Percentiles rank a stretch among this genome's conserved stretches.
Evolutionary conservation across 176 grass and related monocot genomes (phyloP).

Genomic region (Tillandsia fasciculata): DNA sequence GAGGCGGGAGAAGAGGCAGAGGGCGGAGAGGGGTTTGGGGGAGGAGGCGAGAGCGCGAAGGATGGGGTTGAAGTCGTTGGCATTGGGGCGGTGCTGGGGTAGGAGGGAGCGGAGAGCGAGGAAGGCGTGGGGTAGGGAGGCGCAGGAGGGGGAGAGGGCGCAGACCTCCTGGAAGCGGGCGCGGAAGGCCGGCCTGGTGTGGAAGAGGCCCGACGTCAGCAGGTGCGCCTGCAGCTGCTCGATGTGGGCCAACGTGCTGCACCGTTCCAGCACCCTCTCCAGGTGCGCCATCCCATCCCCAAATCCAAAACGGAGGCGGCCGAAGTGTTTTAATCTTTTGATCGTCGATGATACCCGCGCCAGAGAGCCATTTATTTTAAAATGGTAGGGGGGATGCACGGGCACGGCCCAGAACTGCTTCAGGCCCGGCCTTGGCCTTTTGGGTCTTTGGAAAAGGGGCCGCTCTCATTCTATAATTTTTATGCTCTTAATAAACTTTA

Average conservation of each 20-base stretch:
- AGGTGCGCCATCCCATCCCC: conserved; percentile 15
- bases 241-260: conserved; percentile 33
- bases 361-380: too few species aligned
- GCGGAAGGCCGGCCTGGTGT: conserved; percentile 15
- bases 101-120: conserved; percentile 33
- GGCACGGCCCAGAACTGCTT: too few species aligned
- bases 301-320: too few species aligned
- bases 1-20: conserved; percentile 53
- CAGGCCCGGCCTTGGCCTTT: too few species aligned
- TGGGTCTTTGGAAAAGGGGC: too few species aligned
- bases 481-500: too few species aligned
- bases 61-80: conserved; percentile 65
- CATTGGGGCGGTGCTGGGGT: conserved; percentile 33
- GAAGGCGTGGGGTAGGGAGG: conserved; percentile 46
- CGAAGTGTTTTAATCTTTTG: too few species aligned
- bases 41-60: conserved; percentile 44
- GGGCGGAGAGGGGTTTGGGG: conserved; percentile 33
- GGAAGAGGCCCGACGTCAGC: conserved; percentile 42
- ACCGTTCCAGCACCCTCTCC: conserved; percentile 31
- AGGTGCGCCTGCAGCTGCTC: conserved; percentile 68
- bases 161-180: conserved; percentile 27
- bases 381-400: too few species aligned
- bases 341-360: too few species aligned
- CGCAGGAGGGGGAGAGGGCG: conserved; percentile 21
- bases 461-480: too few species aligned